A percentile compares a stretch with the other conserved stretches of the same genome.
Conservation (phyloP, 345 rosid genomes). For the Salix dunnii region DNA sequence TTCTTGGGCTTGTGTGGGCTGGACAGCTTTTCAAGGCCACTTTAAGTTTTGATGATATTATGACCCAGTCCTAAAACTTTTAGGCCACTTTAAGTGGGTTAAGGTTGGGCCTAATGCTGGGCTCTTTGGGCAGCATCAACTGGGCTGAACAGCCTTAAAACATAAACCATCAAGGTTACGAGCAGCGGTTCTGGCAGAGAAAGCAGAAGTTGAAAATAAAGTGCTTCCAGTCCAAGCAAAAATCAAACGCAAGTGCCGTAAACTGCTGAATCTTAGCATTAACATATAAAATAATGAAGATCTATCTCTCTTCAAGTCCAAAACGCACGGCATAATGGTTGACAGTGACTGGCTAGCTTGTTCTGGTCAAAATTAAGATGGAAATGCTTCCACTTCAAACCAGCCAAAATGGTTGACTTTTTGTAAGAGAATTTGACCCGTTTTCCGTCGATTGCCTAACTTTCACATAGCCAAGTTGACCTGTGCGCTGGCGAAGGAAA, state of each 20-base stretch:
- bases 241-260: not conserved
- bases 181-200: not conserved
- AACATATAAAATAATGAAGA: not conserved
- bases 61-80: too few species aligned
- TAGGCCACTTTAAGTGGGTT: too few species aligned
- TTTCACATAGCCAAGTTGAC: not conserved
- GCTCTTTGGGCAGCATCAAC: too few species aligned
- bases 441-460: not conserved
- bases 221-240: conserved; percentile 5
- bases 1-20: too few species aligned
- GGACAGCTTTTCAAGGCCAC: too few species aligned
- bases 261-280: not conserved
- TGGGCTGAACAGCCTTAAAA: too few species aligned
- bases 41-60: too few species aligned
- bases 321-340: not conserved
- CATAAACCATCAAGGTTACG: not conserved
- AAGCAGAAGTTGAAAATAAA: not conserved
- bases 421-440: not conserved
- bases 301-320: not conserved
- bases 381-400: too few species aligned
- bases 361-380: not conserved
- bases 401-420: not conserved
- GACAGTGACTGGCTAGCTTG: not conserved
- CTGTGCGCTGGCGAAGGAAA: not conserved
- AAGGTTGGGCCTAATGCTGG: too few species aligned